phyloP scores from a whole-genome alignment of 148 eudicot species.

The Gaultheria prostrata region DNA sequence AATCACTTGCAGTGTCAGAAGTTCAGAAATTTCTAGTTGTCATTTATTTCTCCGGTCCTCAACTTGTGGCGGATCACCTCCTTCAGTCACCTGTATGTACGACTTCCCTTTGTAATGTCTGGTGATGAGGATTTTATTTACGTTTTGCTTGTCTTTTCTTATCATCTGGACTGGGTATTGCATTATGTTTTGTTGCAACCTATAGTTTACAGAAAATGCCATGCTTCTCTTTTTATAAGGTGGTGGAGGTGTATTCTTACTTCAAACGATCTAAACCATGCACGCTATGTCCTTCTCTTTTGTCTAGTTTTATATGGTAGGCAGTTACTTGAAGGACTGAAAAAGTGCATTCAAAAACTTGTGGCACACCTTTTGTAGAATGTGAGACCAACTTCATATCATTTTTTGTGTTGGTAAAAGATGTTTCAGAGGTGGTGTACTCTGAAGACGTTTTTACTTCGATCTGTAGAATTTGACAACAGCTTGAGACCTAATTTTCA shows the following conservation, averaged over 20 bases:
- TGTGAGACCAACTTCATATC: neutral
- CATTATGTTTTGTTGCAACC: slow-evolving; percentile 12
- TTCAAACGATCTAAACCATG: neutral
- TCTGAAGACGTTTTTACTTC: neutral
- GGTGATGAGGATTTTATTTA: slow-evolving; percentile 4
- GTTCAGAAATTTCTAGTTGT: slow-evolving; percentile 76
- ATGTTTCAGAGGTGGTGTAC: neutral
- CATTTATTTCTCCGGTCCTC: slow-evolving; percentile 85
- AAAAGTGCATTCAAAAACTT: neutral
- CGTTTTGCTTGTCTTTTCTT: neutral
- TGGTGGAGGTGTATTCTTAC: neutral
- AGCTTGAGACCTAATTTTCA: neutral
- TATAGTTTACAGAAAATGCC: slow-evolving; percentile 5
- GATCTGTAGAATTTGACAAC: neutral
- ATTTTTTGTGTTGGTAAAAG: neutral
- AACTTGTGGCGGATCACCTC: slow-evolving; percentile 64
- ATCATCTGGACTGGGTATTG: neutral
- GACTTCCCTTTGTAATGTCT: slow-evolving; percentile 9
- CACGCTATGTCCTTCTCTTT: neutral
- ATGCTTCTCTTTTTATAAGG: neutral
- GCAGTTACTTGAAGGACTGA: neutral
- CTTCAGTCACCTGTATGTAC: slow-evolving; percentile 76
- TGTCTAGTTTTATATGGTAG: neutral
- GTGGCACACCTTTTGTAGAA: slow-evolving; percentile 1
- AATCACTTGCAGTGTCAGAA: slow-evolving; percentile 65